phyloP scores from a whole-genome alignment of 345 rosid genomes.

The Camelina laxa region DNA sequence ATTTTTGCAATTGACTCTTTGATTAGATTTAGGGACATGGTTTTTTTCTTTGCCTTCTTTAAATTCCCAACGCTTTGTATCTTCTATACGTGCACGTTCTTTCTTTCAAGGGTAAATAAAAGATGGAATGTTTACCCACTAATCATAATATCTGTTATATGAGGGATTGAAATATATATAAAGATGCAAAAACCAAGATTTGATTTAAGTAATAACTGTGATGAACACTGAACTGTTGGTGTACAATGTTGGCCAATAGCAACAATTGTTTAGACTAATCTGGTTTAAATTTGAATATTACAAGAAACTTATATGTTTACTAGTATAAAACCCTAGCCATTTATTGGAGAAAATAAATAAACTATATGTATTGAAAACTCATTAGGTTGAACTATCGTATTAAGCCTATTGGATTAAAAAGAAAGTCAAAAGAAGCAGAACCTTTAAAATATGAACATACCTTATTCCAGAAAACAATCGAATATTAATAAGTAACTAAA shows the following conservation, averaged over 20 bases:
- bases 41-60: not conserved
- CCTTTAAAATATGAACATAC: constrained; percentile 5
- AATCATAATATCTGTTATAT: not conserved
- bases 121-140: not conserved
- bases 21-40: constrained; percentile 36
- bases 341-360: not conserved
- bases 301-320: not conserved
- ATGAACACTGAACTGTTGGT: not conserved
- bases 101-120: not conserved
- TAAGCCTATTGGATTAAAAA: constrained; percentile 3
- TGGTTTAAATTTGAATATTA: not conserved
- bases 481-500: constrained; percentile 19
- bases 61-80: not conserved
- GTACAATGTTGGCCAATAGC: not conserved
- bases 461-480: not conserved
- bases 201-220: not conserved
- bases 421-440: constrained; percentile 8
- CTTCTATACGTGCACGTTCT: not conserved
- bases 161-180: not conserved
- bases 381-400: too few relatives aligned
- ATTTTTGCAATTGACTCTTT: constrained; percentile 38
- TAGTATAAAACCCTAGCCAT: not conserved
- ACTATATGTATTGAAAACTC: too few relatives aligned
- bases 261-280: not conserved
- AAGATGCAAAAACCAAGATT: not conserved